A percentile compares a stretch with the other conserved stretches of the same genome.
These are phyloP conservation scores for Cystobasidium onofrii DNA, from an alignment of 768 basidiomycete genomes.

Conservation along the genomic window DNA sequence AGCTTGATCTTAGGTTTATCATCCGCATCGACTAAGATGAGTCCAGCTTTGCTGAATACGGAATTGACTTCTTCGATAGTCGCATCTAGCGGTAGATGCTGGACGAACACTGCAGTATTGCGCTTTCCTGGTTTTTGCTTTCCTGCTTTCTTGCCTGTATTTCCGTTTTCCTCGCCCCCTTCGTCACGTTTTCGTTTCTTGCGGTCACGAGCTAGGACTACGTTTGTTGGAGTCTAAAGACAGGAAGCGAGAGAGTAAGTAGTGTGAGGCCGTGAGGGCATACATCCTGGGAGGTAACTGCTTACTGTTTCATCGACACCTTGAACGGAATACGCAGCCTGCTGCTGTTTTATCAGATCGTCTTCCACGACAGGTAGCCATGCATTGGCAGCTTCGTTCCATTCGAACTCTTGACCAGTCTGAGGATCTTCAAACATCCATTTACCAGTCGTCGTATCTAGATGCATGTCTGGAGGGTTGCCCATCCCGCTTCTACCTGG, in stretches of 20 bases:
- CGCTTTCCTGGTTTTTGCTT: conserved; percentile 30
- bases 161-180: conserved; percentile 54
- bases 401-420: conserved; percentile 75
- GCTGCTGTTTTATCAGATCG: conserved; percentile 52
- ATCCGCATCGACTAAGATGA: conserved; percentile 85
- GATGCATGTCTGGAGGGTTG: conserved; percentile 47
- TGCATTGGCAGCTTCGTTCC: conserved; percentile 61
- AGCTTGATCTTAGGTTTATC: conserved; percentile 90
- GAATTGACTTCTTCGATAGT: conserved; percentile 66
- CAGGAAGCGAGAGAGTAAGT: neutral
- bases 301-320: conserved; percentile 91
- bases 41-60: conserved; percentile 82
- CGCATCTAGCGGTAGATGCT: conserved; percentile 67
- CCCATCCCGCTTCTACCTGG: neutral
- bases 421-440: conserved; percentile 88
- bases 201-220: conserved; percentile 54
- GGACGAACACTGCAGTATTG: conserved; percentile 65
- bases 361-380: conserved; percentile 77
- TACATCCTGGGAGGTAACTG: too few species aligned
- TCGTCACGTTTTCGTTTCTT: conserved; percentile 65
- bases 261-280: neutral
- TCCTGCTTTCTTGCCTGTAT: conserved; percentile 47
- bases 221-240: conserved; percentile 70
- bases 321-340: conserved; percentile 82
- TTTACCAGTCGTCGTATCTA: conserved; percentile 62